Conservation (phyloP, 2,329 filamentous ascomycete genomes). For the Penicillium sclerotigenum region DNA sequence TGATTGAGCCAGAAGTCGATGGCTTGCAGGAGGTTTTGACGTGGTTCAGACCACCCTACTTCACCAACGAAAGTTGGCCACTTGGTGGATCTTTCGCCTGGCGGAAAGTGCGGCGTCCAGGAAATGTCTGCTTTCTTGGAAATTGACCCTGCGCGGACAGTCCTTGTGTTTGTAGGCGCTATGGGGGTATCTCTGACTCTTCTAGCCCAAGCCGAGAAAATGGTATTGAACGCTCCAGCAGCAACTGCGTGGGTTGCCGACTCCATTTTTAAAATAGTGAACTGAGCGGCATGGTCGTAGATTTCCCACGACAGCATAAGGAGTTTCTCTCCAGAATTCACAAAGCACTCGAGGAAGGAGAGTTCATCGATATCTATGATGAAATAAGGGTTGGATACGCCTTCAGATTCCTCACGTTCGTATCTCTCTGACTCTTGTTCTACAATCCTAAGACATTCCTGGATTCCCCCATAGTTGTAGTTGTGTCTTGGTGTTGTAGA, state of each 20-base stretch:
- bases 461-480: not conserved
- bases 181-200: not conserved
- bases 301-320: constrained; percentile 2
- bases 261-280: not conserved
- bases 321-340: not conserved
- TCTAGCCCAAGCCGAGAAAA: constrained; percentile 4
- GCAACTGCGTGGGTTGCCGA: not conserved
- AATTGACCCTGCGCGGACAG: not conserved
- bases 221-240: not conserved
- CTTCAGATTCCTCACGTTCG: not conserved
- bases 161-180: not conserved
- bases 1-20: not conserved
- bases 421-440: not conserved
- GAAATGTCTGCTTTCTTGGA: constrained; percentile 3
- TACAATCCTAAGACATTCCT: not conserved
- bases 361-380: constrained; percentile 7
- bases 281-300: constrained; percentile 5
- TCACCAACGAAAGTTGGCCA: constrained; percentile 13
- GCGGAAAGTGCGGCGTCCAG: not conserved
- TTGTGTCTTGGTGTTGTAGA: not conserved
- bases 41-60: not conserved
- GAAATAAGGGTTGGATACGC: not conserved
- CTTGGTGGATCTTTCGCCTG: not conserved
- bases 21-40: not conserved
- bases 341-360: constrained; percentile 10